These are phyloP conservation scores for Penicillium hesseltinei DNA, from an alignment of 2,329 filamentous ascomycete genomes.

Conservation along the genomic window DNA sequence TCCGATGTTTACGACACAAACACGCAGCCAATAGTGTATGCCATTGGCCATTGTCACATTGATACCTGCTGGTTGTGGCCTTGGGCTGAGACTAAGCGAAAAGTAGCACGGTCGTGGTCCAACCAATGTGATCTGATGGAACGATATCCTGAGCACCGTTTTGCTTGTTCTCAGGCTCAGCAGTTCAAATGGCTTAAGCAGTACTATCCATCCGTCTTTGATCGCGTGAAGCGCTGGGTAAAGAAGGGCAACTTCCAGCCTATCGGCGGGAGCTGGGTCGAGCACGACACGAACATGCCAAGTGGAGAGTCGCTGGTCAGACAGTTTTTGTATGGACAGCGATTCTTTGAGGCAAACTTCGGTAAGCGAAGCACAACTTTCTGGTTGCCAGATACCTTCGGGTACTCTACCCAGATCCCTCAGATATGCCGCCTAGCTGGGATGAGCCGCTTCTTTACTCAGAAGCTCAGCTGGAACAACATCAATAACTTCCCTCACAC, in stretches of 20 bases:
- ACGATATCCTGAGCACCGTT: conserved; percentile 87
- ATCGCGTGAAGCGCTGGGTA: conserved; percentile 87
- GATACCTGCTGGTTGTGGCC: conserved; percentile 99
- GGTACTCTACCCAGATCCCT: conserved; percentile 91
- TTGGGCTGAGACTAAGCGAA: conserved; percentile 95
- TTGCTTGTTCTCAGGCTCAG: conserved; percentile 89
- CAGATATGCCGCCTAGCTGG: conserved; percentile 91
- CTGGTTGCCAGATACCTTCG: conserved; percentile 97
- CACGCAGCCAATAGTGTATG: conserved; percentile 74
- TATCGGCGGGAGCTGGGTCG: conserved; percentile 97
- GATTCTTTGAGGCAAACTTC: conserved; percentile 92
- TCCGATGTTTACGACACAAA: conserved; percentile 77
- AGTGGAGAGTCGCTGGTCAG: conserved; percentile 90
- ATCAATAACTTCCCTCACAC: conserved; percentile 99
- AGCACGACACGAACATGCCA: conserved; percentile 97
- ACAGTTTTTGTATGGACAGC: conserved; percentile 92
- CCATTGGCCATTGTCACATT: conserved; percentile 95
- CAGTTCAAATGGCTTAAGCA: conserved; percentile 97
- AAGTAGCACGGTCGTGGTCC: conserved; percentile 92
- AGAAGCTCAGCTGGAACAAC: conserved; percentile 99
- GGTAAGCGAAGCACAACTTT: conserved; percentile 86
- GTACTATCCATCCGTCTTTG: conserved; percentile 82
- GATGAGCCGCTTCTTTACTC: conserved; percentile 95
- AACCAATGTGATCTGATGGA: conserved; percentile 96
- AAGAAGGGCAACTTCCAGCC: conserved; percentile 89